Conservation (phyloP, 805 yeast species). For the Pichia rugopelliculosa region DNA sequence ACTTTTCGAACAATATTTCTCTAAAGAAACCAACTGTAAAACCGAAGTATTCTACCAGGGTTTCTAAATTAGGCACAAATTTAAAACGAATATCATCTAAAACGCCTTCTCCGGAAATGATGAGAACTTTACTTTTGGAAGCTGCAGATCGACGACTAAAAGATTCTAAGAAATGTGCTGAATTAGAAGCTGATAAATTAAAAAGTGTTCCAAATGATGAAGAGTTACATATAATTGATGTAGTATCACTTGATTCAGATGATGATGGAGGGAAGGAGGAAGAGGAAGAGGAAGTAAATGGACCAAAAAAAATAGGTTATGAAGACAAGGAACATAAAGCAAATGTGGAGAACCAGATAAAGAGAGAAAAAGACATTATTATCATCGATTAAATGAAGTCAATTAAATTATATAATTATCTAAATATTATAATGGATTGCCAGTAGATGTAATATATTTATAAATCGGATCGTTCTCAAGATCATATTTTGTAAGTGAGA, state of each 20-base stretch:
- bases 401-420: not conserved
- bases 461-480: constrained; percentile 53
- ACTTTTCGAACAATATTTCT: constrained; percentile 23
- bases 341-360: not conserved
- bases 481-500: constrained; percentile 38
- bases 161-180: constrained; percentile 45
- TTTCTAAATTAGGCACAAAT: constrained; percentile 29
- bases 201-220: constrained; percentile 34
- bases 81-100: not conserved
- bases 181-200: constrained; percentile 17
- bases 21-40: constrained; percentile 29
- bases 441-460: constrained; percentile 35
- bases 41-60: constrained; percentile 36
- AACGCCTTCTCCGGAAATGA: constrained; percentile 11
- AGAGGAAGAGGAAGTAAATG: not conserved
- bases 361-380: not conserved
- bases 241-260: constrained; percentile 17
- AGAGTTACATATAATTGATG: constrained; percentile 35
- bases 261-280: not conserved
- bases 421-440: constrained; percentile 25
- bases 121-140: constrained; percentile 41
- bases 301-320: not conserved
- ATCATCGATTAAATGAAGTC: not conserved
- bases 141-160: constrained; percentile 58
- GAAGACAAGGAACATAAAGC: not conserved